A percentile compares a stretch with the other conserved stretches of the same genome.
phyloP scores from a whole-genome alignment of 208 protist genomes.

The Phytomonas francai region DNA sequence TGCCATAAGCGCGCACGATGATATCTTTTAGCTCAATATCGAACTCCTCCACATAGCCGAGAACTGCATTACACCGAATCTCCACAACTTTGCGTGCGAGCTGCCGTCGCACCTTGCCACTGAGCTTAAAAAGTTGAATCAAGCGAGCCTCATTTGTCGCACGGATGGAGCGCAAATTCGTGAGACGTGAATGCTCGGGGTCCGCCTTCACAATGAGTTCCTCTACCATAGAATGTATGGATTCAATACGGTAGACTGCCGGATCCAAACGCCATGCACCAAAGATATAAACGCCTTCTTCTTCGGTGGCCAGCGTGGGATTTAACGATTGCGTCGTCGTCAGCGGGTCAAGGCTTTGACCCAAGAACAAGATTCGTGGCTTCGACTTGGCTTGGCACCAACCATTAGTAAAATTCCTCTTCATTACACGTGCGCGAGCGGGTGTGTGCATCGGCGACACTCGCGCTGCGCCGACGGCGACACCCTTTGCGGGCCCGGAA shows the following conservation, averaged over 20 bases:
- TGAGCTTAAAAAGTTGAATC: conserved; percentile 85
- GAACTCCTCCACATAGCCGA: conserved; percentile 86
- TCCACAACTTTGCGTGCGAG: conserved; percentile 86
- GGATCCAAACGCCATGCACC: conserved; percentile 79
- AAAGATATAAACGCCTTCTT: conserved; percentile 83
- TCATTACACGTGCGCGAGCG: neutral
- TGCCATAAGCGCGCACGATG: conserved; percentile 88
- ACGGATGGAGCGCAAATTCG: conserved; percentile 73
- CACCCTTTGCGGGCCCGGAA: neutral
- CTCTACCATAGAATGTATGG: conserved; percentile 79
- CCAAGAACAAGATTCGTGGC: neutral
- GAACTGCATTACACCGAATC: conserved; percentile 83
- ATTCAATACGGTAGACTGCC: conserved; percentile 78
- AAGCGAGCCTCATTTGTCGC: conserved; percentile 77
- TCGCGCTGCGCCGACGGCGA: conserved; percentile 13
- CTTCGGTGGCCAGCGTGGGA: conserved; percentile 67
- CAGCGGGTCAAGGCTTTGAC: neutral
- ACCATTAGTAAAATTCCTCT: neutral
- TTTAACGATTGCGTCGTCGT: conserved; percentile 1
- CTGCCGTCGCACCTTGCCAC: conserved; percentile 85
- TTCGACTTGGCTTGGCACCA: neutral
- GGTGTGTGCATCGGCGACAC: neutral
- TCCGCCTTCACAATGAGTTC: conserved; percentile 88
- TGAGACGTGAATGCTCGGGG: conserved; percentile 84
- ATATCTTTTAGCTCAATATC: conserved; percentile 87